A percentile compares a stretch with the other conserved stretches of the same genome.
Evolutionary conservation across 495 filamentous ascomycete genomes (phyloP).

Genomic region (Penicillium steckii): DNA sequence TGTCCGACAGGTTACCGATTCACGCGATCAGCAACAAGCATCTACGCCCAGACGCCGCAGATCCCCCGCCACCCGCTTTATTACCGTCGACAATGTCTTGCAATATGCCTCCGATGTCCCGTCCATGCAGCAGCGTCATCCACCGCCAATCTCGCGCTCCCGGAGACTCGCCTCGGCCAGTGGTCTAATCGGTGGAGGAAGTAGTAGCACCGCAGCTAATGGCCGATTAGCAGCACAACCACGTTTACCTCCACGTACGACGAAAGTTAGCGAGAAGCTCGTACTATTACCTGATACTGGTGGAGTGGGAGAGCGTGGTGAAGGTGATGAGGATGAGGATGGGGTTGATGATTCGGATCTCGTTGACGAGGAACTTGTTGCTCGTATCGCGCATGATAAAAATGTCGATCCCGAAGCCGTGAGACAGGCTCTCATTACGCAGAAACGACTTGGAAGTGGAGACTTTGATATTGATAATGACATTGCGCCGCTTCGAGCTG

Average conservation of each 20-base stretch:
- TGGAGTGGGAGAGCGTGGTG: slow-evolving; percentile 30
- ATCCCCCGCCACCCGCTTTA: slow-evolving; percentile 67
- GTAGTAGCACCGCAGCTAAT: slow-evolving; percentile 25
- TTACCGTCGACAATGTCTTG: slow-evolving; percentile 94
- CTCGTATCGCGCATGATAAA: slow-evolving; percentile 35
- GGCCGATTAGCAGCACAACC: slow-evolving; percentile 56
- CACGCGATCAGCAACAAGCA: slow-evolving; percentile 49
- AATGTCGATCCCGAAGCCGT: slow-evolving; percentile 40
- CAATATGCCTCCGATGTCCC: slow-evolving; percentile 94
- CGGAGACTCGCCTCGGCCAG: slow-evolving; percentile 46
- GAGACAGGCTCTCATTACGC: slow-evolving; percentile 33
- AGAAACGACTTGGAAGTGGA: slow-evolving; percentile 39
- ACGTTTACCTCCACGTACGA: slow-evolving; percentile 81
- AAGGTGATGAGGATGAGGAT: slow-evolving; percentile 23
- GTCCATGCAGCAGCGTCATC: slow-evolving; percentile 83
- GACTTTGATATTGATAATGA: slow-evolving; percentile 62
- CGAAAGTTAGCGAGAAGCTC: slow-evolving; percentile 91
- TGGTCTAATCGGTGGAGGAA: slow-evolving; percentile 27
- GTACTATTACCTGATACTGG: slow-evolving; percentile 88
- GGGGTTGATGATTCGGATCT: slow-evolving; percentile 35
- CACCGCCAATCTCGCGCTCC: slow-evolving; percentile 56
- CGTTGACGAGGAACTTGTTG: slow-evolving; percentile 49
- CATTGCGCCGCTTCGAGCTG: slow-evolving; percentile 69
- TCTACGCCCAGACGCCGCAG: slow-evolving; percentile 34
- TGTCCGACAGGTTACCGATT: slow-evolving; percentile 54